phyloP scores from a whole-genome alignment of 176 grass and related monocot genomes.

The Sorghum bicolor region Sorghum_bicolor_NCBIv3 NC_012878.2:56567001-56567500 shows the following conservation, averaged over 20 bases:
- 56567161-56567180: neutral
- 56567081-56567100: neutral
- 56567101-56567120: neutral
- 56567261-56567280: conserved; percentile 32
- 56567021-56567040: neutral
- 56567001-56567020: neutral
- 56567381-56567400: neutral
- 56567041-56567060: neutral
- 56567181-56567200: neutral
- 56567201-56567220: neutral
- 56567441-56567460: neutral
- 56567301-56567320: conserved; percentile 31
- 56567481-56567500: neutral
- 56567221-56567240: neutral
- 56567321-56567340: conserved; percentile 4
- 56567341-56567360: neutral
- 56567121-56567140: neutral
- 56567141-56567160: neutral
- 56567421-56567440: neutral
- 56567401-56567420: neutral
- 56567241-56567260: conserved; percentile 33
- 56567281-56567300: conserved; percentile 30
- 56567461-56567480: neutral
- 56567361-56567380: neutral
- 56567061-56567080: neutral